phyloP scores from a whole-genome alignment of 2,329 filamentous ascomycete species.

The Monosporascus ibericus region DNA sequence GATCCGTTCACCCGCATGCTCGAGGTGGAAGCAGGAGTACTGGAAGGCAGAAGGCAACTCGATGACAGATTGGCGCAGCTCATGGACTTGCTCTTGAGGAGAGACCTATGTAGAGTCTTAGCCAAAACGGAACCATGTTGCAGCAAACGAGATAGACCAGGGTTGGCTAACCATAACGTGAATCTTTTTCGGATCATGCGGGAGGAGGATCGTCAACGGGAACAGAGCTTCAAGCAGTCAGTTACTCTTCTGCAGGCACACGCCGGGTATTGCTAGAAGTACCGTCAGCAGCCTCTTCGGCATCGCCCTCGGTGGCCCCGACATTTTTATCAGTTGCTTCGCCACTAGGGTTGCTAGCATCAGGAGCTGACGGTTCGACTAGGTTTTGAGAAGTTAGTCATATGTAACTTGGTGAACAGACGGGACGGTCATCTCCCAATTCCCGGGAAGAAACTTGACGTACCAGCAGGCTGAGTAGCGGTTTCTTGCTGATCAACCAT shows the following conservation, averaged over 20 bases:
- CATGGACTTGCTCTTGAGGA: slow-evolving; percentile 91
- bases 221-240: slow-evolving; percentile 38
- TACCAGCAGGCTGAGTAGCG: slow-evolving; percentile 15
- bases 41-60: slow-evolving; percentile 89
- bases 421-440: background rate
- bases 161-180: slow-evolving; percentile 68
- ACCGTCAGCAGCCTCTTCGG: slow-evolving; percentile 21
- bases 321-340: slow-evolving; percentile 15
- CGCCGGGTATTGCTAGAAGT: slow-evolving; percentile 1
- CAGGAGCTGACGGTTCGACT: slow-evolving; percentile 12
- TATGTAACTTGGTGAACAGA: slow-evolving; percentile 4
- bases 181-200: slow-evolving; percentile 71
- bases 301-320: slow-evolving; percentile 19
- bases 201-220: slow-evolving; percentile 70
- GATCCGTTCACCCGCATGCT: slow-evolving; percentile 80
- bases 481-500: slow-evolving; percentile 26
- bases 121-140: slow-evolving; percentile 4
- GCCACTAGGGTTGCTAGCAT: slow-evolving; percentile 17
- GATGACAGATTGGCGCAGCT: slow-evolving; percentile 93
- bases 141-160: slow-evolving; percentile 2
- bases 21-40: slow-evolving; percentile 98
- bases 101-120: slow-evolving; percentile 57
- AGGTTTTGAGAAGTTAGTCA: background rate
- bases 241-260: slow-evolving; percentile 10
- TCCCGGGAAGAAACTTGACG: slow-evolving; percentile 1